Evolutionary conservation across 2,329 filamentous ascomycete genomes (phyloP).

Genomic region (Apiospora malaysiana): DNA sequence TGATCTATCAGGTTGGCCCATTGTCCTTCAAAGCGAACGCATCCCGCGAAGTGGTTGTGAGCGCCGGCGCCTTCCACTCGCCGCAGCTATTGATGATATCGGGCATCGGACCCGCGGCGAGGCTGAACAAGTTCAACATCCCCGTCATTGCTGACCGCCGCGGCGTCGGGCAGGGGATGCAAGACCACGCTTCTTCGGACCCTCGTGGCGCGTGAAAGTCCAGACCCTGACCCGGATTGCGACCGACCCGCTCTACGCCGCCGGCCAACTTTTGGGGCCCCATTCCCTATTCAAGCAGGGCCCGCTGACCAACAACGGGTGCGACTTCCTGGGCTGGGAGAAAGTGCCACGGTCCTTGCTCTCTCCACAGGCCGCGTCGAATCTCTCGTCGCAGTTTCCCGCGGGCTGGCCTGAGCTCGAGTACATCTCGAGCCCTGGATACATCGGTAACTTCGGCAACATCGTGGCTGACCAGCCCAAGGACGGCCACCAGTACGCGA

Average conservation of each 20-base stretch:
- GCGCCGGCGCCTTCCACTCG: slow-evolving; percentile 44
- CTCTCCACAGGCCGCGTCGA: background rate
- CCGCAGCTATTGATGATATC: slow-evolving; percentile 45
- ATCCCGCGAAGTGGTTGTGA: slow-evolving; percentile 42
- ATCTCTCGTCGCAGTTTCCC: slow-evolving; percentile 30
- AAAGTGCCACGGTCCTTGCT: slow-evolving; percentile 35
- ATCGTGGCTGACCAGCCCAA: slow-evolving; percentile 22
- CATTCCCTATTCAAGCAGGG: slow-evolving; percentile 16
- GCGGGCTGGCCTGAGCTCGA: slow-evolving; percentile 36
- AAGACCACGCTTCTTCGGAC: slow-evolving; percentile 49
- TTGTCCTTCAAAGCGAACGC: slow-evolving; percentile 28
- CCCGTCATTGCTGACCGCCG: slow-evolving; percentile 56
- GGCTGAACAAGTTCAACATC: slow-evolving; percentile 47
- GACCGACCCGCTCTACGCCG: slow-evolving; percentile 24
- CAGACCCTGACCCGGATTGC: slow-evolving; percentile 24
- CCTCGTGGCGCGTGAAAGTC: slow-evolving; percentile 28
- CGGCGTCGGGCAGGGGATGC: slow-evolving; percentile 64
- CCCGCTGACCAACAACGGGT: slow-evolving; percentile 18
- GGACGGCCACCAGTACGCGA: slow-evolving; percentile 26
- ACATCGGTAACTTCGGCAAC: slow-evolving; percentile 26
- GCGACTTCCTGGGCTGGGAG: slow-evolving; percentile 35
- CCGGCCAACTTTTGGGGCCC: background rate
- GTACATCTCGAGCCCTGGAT: slow-evolving; percentile 26
- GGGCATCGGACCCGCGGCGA: slow-evolving; percentile 41
- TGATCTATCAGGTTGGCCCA: slow-evolving; percentile 31